Evolutionary conservation across 163 green algal species (phyloP).

Genomic region (Picocystis sp.): DNA sequence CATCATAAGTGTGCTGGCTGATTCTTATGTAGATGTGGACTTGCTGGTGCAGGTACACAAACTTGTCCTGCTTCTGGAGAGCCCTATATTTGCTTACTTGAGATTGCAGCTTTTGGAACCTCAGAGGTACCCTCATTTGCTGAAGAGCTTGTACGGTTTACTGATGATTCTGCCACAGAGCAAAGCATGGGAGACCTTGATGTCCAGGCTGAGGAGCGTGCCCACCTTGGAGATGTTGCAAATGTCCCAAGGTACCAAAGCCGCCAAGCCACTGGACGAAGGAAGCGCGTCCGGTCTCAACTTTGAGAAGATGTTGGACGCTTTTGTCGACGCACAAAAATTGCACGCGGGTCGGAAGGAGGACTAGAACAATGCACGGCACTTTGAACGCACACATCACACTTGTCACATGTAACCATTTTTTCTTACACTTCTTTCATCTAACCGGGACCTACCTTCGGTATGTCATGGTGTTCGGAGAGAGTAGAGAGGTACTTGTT

Average conservation of each 20-base stretch:
- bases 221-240: neutral
- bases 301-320: too few relatives aligned
- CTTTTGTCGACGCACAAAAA: too few relatives aligned
- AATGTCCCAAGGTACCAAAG: too few relatives aligned
- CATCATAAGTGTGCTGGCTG: conserved; percentile 43
- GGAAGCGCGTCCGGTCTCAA: too few relatives aligned
- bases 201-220: conserved; percentile 1
- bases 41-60: conserved; percentile 51
- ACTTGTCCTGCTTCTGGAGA: conserved; percentile 79
- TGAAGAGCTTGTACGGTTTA: conserved; percentile 62
- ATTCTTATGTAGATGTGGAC: conserved; percentile 34
- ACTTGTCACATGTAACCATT: too few relatives aligned
- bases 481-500: conserved; percentile 72
- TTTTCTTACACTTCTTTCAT: too few relatives aligned
- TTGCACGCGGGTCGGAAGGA: too few relatives aligned
- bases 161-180: conserved; percentile 38
- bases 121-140: conserved; percentile 39
- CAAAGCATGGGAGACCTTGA: conserved; percentile 7
- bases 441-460: conserved; percentile 38
- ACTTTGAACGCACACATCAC: too few relatives aligned
- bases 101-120: conserved; percentile 67
- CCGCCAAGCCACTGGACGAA: too few relatives aligned
- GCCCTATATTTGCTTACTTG: conserved; percentile 74
- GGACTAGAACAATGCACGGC: too few relatives aligned
- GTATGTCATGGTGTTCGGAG: conserved; percentile 84